These are phyloP conservation scores for Draba incana DNA, from an alignment of 345 rosid species.

Conservation along the genomic window DNA sequence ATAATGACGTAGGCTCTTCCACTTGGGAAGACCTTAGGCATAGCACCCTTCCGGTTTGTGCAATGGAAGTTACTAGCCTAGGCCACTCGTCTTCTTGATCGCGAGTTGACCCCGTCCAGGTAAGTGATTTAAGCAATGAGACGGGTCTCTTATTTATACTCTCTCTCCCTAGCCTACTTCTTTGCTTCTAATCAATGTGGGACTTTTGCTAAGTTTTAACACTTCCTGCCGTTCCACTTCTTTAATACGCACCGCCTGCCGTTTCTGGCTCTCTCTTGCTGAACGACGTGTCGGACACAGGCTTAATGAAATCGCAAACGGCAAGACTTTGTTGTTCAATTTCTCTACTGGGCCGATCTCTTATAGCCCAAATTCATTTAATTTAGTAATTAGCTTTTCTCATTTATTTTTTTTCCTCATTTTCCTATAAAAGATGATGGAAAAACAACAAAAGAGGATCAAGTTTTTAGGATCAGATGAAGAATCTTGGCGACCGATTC, in stretches of 20 bases:
- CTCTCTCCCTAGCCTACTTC: not conserved
- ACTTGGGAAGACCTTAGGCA: slow-evolving; percentile 49
- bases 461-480: too few species aligned
- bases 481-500: too few species aligned
- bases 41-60: slow-evolving; percentile 42
- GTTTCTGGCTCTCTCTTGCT: not conserved
- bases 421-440: too few species aligned
- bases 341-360: slow-evolving; percentile 12
- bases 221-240: slow-evolving; percentile 1
- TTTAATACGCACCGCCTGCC: not conserved
- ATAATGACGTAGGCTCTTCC: slow-evolving; percentile 70
- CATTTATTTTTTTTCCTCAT: too few species aligned
- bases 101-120: slow-evolving; percentile 49
- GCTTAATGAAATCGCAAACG: not conserved
- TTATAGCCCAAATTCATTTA: not conserved
- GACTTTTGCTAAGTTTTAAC: not conserved
- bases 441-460: too few species aligned
- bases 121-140: not conserved
- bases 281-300: slow-evolving; percentile 4
- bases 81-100: slow-evolving; percentile 43
- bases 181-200: slow-evolving; percentile 25
- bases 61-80: slow-evolving; percentile 47
- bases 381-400: not conserved
- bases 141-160: not conserved
- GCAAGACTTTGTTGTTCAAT: not conserved